Conservation (phyloP, 2,329 filamentous ascomycete species). For the Hymenoscyphus albidus region DNA sequence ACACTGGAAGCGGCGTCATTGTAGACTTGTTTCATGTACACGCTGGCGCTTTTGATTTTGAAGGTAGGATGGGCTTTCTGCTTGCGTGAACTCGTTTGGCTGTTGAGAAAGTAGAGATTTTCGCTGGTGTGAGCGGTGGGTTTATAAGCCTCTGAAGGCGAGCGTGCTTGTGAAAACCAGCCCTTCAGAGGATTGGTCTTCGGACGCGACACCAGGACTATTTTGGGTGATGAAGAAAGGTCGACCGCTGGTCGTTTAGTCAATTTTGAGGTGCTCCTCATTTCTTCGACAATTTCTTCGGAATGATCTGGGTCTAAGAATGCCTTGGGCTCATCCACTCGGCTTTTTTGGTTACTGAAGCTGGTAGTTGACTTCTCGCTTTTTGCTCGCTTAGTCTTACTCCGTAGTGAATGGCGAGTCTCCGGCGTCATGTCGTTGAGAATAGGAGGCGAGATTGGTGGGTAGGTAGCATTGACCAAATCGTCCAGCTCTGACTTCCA, state of each 20-base stretch:
- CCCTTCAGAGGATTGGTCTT: background rate
- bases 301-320: background rate
- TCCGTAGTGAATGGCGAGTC: background rate
- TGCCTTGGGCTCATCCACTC: background rate
- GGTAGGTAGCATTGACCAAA: background rate
- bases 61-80: constrained; percentile 5
- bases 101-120: background rate
- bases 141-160: background rate
- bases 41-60: constrained; percentile 13
- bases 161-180: background rate
- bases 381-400: background rate
- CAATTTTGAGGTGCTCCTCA: background rate
- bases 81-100: background rate
- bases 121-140: background rate
- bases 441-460: background rate
- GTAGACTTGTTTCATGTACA: constrained; percentile 14
- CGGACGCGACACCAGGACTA: background rate
- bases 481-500: background rate
- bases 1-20: constrained; percentile 16
- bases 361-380: background rate
- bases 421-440: background rate
- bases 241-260: background rate
- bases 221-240: background rate
- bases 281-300: background rate
- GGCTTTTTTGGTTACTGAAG: background rate